phyloP scores from a whole-genome alignment of 805 yeast genomes.

The Suhomyces kilbournensis region DNA sequence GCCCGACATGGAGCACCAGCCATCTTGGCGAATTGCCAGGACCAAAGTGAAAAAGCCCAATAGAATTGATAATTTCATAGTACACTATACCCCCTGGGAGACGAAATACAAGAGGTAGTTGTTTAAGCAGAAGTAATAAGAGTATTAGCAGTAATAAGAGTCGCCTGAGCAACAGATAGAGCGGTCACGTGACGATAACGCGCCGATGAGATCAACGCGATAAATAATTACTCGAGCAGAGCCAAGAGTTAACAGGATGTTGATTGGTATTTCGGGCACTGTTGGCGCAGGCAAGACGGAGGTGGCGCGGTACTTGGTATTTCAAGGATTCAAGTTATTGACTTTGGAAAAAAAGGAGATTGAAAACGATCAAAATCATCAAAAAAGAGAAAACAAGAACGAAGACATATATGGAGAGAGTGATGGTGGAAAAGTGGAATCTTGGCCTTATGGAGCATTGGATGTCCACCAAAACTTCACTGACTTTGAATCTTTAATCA shows the following conservation, averaged over 20 bases:
- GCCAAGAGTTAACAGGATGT: conserved; percentile 39
- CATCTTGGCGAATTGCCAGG: conserved; percentile 29
- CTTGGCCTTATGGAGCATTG: background rate
- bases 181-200: background rate
- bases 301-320: conserved; percentile 54
- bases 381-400: background rate
- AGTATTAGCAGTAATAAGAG: background rate
- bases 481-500: conserved; percentile 45
- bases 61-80: background rate
- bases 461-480: conserved; percentile 28
- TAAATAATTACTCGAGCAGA: background rate
- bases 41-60: background rate
- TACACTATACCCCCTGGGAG: background rate
- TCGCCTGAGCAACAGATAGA: background rate
- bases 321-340: conserved; percentile 49
- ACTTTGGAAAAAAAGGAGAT: conserved; percentile 6
- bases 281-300: conserved; percentile 64
- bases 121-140: too few species aligned
- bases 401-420: background rate
- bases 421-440: background rate
- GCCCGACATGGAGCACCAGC: conserved; percentile 56
- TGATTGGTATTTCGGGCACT: conserved; percentile 74
- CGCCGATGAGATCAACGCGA: background rate
- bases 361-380: background rate
- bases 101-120: too few species aligned